phyloP scores from a whole-genome alignment of 1,139 yeast genomes.

The Kazachstania sp. region DNA sequence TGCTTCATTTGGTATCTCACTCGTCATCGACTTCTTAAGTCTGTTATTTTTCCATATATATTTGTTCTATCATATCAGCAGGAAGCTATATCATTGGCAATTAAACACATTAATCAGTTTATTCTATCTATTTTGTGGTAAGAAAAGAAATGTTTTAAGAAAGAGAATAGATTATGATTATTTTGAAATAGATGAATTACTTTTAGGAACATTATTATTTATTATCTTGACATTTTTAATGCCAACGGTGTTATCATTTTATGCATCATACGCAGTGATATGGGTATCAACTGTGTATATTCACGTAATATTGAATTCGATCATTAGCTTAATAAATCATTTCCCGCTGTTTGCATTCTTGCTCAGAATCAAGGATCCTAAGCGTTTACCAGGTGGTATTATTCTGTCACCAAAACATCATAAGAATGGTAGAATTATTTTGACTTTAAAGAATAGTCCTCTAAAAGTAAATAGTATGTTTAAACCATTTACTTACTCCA shows the following conservation, averaged over 20 bases:
- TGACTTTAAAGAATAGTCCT: slow-evolving; percentile 38
- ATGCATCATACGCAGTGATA: slow-evolving; percentile 58
- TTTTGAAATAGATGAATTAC: slow-evolving; percentile 76
- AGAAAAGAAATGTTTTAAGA: slow-evolving; percentile 74
- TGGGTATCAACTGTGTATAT: slow-evolving; percentile 45
- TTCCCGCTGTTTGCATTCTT: slow-evolving; percentile 79
- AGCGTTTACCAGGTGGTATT: slow-evolving; percentile 86
- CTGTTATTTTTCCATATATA: slow-evolving; percentile 63
- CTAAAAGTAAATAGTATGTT: slow-evolving; percentile 39
- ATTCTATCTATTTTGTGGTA: slow-evolving; percentile 82
- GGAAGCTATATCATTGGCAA: slow-evolving; percentile 73
- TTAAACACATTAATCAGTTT: slow-evolving; percentile 59
- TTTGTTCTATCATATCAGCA: slow-evolving; percentile 69
- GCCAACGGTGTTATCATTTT: slow-evolving; percentile 85
- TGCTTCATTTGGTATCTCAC: slow-evolving; percentile 58
- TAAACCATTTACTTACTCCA: slow-evolving; percentile 38
- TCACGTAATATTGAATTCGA: slow-evolving; percentile 50
- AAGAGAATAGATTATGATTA: slow-evolving; percentile 78
- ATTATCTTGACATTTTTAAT: slow-evolving; percentile 67
- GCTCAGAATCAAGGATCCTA: slow-evolving; percentile 70
- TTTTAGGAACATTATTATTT: slow-evolving; percentile 82
- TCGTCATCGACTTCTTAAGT: slow-evolving; percentile 56
- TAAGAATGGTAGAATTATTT: slow-evolving; percentile 5
- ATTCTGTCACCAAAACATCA: slow-evolving; percentile 32
- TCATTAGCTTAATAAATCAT: slow-evolving; percentile 63